A percentile compares a stretch with the other conserved stretches of the same genome.
phyloP scores from a whole-genome alignment of 179 eudicot species.

The Corrigiola litoralis region DNA sequence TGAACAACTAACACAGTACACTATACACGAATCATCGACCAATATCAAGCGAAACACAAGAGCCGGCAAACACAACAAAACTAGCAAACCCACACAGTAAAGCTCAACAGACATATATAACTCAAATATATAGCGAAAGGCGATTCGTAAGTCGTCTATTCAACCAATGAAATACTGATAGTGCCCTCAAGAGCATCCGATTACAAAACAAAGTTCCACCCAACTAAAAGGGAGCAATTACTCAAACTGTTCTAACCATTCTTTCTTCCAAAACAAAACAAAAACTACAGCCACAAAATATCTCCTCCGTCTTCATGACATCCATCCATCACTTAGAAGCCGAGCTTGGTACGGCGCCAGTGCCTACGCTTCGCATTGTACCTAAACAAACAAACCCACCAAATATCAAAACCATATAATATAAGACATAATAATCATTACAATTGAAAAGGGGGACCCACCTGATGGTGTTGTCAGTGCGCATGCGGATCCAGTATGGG shows the following conservation, averaged over 20 bases:
- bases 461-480: constrained; percentile 60
- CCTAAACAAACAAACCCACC: constrained; percentile 15
- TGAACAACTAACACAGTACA: too few species aligned
- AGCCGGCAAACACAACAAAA: too few species aligned
- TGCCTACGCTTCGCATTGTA: constrained; percentile 48
- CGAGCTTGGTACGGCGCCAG: constrained; percentile 43
- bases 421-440: too few species aligned
- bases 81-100: too few species aligned
- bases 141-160: too few species aligned
- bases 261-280: background rate
- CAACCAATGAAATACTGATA: too few species aligned
- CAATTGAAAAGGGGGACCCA: background rate
- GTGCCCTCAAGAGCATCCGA: background rate
- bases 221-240: constrained; percentile 6
- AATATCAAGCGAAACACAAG: too few species aligned
- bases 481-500: constrained; percentile 55
- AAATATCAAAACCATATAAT: background rate
- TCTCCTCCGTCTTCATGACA: too few species aligned
- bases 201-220: background rate
- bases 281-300: background rate
- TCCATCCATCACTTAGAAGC: constrained; percentile 19
- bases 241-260: too few species aligned
- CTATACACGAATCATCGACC: too few species aligned
- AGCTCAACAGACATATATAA: too few species aligned
- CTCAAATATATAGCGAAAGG: too few species aligned